Conservation (phyloP, 2,329 filamentous ascomycete species). For the Penicillium sp. region DNA sequence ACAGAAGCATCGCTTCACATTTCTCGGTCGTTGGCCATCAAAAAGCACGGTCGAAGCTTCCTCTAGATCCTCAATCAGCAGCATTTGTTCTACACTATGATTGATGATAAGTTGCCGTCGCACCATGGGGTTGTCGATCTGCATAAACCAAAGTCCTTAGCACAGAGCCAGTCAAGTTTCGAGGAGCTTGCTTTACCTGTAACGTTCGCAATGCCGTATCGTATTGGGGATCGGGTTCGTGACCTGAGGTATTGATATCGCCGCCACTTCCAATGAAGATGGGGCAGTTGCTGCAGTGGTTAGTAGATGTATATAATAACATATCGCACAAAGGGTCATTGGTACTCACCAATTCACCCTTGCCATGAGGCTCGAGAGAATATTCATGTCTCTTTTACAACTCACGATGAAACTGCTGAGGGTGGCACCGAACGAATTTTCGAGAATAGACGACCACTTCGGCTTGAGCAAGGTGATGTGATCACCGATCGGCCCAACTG, state of each 20-base stretch:
- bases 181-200: slow-evolving; percentile 43
- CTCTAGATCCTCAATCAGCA: slow-evolving; percentile 65
- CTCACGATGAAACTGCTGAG: slow-evolving; percentile 78
- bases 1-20: slow-evolving; percentile 64
- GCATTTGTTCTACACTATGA: slow-evolving; percentile 74
- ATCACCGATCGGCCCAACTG: slow-evolving; percentile 77
- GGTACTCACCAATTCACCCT: slow-evolving; percentile 48
- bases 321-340: background rate
- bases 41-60: slow-evolving; percentile 69
- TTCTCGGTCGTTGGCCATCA: slow-evolving; percentile 55
- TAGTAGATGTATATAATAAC: slow-evolving; percentile 13
- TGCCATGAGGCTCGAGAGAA: slow-evolving; percentile 63
- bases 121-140: slow-evolving; percentile 75
- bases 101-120: slow-evolving; percentile 80
- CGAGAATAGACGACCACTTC: slow-evolving; percentile 77
- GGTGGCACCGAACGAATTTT: slow-evolving; percentile 65
- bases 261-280: slow-evolving; percentile 61
- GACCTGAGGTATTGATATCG: slow-evolving; percentile 55
- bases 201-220: slow-evolving; percentile 77
- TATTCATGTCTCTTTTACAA: slow-evolving; percentile 68
- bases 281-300: slow-evolving; percentile 45
- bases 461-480: slow-evolving; percentile 72
- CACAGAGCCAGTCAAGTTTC: background rate
- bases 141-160: slow-evolving; percentile 16
- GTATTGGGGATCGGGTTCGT: slow-evolving; percentile 69